A percentile compares a stretch with the other conserved stretches of the same genome.
phyloP scores from a whole-genome alignment of 345 rosid species.

The Citrus reticulata region DNA sequence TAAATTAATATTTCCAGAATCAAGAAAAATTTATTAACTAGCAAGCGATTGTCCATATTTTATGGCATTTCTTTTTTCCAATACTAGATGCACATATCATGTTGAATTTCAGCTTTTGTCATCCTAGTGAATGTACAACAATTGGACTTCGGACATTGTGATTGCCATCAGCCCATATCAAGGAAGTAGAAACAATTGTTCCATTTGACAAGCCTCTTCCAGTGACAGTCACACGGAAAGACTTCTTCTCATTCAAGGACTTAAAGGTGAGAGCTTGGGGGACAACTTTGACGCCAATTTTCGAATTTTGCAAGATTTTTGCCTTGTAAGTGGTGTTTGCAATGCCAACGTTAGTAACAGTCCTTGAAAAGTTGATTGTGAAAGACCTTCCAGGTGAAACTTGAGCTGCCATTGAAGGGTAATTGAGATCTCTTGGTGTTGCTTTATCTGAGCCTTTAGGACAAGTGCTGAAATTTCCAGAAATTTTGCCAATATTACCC shows the following conservation, averaged over 20 bases:
- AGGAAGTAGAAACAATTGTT: conserved; percentile 13
- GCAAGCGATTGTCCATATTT: too few relatives aligned
- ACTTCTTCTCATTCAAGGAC: conserved; percentile 30
- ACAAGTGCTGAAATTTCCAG: conserved; percentile 35
- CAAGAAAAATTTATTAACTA: too few relatives aligned
- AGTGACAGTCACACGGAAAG: conserved; percentile 35
- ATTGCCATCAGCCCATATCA: conserved; percentile 37
- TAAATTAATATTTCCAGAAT: too few relatives aligned
- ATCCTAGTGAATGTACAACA: background rate
- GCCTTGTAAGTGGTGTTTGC: conserved; percentile 41
- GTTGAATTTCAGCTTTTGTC: background rate
- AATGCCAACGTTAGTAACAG: conserved; percentile 55
- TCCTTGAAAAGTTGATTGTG: conserved; percentile 30
- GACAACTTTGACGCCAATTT: conserved; percentile 22
- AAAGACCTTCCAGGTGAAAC: conserved; percentile 17
- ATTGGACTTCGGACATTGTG: conserved; percentile 22
- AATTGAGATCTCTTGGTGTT: conserved; percentile 40
- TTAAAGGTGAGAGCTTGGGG: conserved; percentile 36
- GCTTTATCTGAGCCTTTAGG: conserved; percentile 7
- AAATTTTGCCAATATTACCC: background rate
- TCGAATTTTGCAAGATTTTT: background rate
- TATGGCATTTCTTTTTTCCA: too few relatives aligned
- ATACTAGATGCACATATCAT: too few relatives aligned
- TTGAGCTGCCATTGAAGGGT: conserved; percentile 41
- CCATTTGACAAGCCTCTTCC: background rate